Percentiles rank a stretch among this genome's conserved stretches.
Evolutionary conservation across 2,329 filamentous ascomycete genomes (phyloP).

Genomic region (Hymenoscyphus fraxineus): DNA sequence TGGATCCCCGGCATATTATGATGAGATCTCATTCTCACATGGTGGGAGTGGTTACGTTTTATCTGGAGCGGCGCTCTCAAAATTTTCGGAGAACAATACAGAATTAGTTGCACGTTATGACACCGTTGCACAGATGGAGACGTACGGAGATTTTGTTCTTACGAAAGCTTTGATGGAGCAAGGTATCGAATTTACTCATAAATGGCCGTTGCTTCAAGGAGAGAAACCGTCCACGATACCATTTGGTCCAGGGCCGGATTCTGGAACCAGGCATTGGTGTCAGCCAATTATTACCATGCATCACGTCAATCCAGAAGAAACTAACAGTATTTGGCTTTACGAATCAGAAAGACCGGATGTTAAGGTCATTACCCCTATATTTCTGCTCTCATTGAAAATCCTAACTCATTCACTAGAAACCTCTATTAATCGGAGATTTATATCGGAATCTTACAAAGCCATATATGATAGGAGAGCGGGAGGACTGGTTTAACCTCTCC

Average conservation of each 20-base stretch:
- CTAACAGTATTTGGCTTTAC: slow-evolving; percentile 49
- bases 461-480: slow-evolving; percentile 40
- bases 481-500: slow-evolving; percentile 50
- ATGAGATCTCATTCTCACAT: slow-evolving; percentile 47
- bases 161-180: slow-evolving; percentile 45
- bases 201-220: slow-evolving; percentile 52
- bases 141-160: slow-evolving; percentile 51
- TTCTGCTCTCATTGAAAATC: slow-evolving; percentile 21
- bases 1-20: slow-evolving; percentile 45
- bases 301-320: slow-evolving; percentile 50
- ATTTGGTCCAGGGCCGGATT: slow-evolving; percentile 35
- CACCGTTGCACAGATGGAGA: slow-evolving; percentile 37
- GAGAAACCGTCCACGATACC: slow-evolving; percentile 50
- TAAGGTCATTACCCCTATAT: slow-evolving; percentile 14
- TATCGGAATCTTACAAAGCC: slow-evolving; percentile 46
- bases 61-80: slow-evolving; percentile 48
- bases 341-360: slow-evolving; percentile 38
- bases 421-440: slow-evolving; percentile 43
- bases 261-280: slow-evolving; percentile 44
- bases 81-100: slow-evolving; percentile 40
- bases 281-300: slow-evolving; percentile 54
- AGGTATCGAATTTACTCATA: slow-evolving; percentile 39
- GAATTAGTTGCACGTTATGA: slow-evolving; percentile 47
- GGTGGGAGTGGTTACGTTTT: slow-evolving; percentile 53
- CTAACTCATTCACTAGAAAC: slow-evolving; percentile 34